Evolutionary conservation across 202 grass and related monocot species (phyloP), one percentile per base, ranked within the genome.

Genomic region (Schoenoplectus tabernaemontani): DNA sequence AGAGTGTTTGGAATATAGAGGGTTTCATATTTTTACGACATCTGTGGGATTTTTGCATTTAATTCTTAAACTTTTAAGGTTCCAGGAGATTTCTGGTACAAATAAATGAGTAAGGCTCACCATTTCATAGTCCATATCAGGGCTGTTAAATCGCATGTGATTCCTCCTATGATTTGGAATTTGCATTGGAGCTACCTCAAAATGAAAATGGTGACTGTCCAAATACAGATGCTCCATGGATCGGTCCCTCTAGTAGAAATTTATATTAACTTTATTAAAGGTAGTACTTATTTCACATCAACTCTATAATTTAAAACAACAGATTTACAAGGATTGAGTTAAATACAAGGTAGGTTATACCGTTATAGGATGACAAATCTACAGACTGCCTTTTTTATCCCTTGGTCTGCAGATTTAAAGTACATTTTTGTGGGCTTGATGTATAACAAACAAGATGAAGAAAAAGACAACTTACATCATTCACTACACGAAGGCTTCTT

Each of bases 181-280:
- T 78, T 57, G 88, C 83, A 87, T 33, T 64, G 84, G 1, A 85
- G 62, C 83, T 81, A 46, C 77, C 65, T 81, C 74, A 61, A 28
- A 78, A 56, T 85, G 64, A 28, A 89, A 81, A 66, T 30, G 60
- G 28, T 20, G 71, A 68, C 84, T 64, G 64, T 76, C 84, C 6
- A 82, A 85, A 85, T 87, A 91, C 47, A 93, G 59, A 37, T 93
- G 88, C 59, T 84, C n/a, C 84, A 84, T 91, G 41, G 86, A 83
- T 50, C 64, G 77, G 59, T 89, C 86, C 58, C 91, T 91, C 77
- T 91, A 78, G 24, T n/a, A 47, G 22, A 73, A 73, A 73, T 51
- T 51, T 32, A 73, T 28, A 51, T 50, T 44, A 51, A 30, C 22
- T 51, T 50, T 46, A 47, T 46, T 47, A 34, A 36, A 34, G 15